phyloP scores from a whole-genome alignment of 345 rosid genomes.

The Firmiana major region DNA sequence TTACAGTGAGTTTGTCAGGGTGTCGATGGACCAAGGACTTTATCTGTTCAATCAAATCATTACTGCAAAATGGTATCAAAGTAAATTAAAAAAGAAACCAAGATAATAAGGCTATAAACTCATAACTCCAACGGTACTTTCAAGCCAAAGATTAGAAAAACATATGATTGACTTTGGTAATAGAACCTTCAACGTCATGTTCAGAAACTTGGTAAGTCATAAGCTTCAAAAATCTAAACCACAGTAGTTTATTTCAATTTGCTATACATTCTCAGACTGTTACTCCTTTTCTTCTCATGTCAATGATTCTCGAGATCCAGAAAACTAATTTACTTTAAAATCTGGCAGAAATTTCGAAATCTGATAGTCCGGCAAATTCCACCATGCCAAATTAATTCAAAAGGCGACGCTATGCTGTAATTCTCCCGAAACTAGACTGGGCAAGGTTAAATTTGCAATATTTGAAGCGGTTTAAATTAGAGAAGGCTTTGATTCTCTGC shows the following conservation, averaged over 20 bases:
- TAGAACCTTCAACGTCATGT: not conserved
- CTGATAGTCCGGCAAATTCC: not conserved
- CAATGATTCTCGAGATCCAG: not conserved
- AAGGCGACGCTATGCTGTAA: not conserved
- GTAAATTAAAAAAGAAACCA: not conserved
- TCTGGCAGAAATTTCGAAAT: not conserved
- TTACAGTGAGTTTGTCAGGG: slow-evolving; percentile 67
- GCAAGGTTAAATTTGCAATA: not conserved
- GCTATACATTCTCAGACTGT: not conserved
- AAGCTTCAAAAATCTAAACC: not conserved
- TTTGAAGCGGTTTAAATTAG: slow-evolving; percentile 7
- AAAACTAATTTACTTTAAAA: not conserved
- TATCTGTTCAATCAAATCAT: slow-evolving; percentile 61
- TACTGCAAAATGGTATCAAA: slow-evolving; percentile 35
- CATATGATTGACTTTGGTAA: not conserved
- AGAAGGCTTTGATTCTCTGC: not conserved
- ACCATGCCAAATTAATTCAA: not conserved
- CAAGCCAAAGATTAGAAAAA: not conserved
- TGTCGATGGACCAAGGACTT: slow-evolving; percentile 63
- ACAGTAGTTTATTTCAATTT: not conserved
- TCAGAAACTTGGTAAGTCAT: not conserved
- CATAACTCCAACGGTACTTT: not conserved
- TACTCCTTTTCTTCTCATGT: not conserved
- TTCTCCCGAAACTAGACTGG: not conserved
- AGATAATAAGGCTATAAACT: not conserved